Evolutionary conservation across 768 basidiomycete genomes (phyloP).

Genomic region (Lactarius hatsudake): DNA sequence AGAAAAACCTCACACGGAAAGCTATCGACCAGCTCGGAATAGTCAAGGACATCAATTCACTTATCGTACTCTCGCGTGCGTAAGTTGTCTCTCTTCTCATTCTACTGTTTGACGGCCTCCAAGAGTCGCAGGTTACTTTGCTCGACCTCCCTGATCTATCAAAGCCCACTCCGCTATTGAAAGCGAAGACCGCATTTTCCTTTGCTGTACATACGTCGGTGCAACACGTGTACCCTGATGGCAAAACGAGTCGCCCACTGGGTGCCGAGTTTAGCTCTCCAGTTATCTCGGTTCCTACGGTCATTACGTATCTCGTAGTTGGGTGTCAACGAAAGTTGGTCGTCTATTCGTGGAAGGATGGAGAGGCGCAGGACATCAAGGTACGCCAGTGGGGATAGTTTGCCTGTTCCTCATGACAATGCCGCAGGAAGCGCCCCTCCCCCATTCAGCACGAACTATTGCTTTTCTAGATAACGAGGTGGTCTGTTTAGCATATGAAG

Average conservation of each 20-base stretch:
- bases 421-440: conserved; percentile 71
- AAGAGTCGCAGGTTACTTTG: conserved; percentile 73
- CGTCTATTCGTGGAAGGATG: conserved; percentile 84
- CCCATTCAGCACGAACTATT: conserved; percentile 88
- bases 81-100: neutral
- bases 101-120: conserved; percentile 1
- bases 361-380: conserved; percentile 69
- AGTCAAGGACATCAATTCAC: conserved; percentile 79
- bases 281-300: conserved; percentile 52
- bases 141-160: conserved; percentile 72
- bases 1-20: conserved; percentile 59
- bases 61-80: conserved; percentile 82
- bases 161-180: conserved; percentile 66
- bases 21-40: conserved; percentile 88
- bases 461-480: conserved; percentile 63
- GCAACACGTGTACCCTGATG: conserved; percentile 40
- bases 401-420: conserved; percentile 9
- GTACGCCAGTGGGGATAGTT: conserved; percentile 40
- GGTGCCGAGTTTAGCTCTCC: conserved; percentile 30
- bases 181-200: conserved; percentile 78
- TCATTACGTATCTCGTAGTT: conserved; percentile 75
- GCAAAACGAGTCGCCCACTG: conserved; percentile 25
- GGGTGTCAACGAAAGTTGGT: conserved; percentile 86
- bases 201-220: conserved; percentile 73
- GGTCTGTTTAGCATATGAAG: conserved; percentile 77